Percentiles rank a stretch among this genome's conserved stretches.
These are phyloP conservation scores for Parathielavia appendiculata DNA, from an alignment of 495 filamentous ascomycete genomes.

Conservation along the genomic window DNA sequence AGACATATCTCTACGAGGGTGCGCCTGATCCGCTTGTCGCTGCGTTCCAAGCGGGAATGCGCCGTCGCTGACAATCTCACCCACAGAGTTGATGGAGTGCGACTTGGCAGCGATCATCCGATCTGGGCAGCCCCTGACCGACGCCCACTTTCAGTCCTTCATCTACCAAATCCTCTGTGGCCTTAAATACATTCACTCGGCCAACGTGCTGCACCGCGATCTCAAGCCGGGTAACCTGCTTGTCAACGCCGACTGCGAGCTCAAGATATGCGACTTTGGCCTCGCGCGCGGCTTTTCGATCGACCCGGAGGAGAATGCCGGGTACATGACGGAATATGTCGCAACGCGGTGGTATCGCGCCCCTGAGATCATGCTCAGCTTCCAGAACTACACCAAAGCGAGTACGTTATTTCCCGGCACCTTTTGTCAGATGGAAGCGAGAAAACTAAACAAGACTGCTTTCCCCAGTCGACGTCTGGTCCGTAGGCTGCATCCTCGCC, in stretches of 20 bases:
- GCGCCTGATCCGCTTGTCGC: conserved; percentile 21
- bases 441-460: conserved; percentile 3
- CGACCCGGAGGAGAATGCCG: conserved; percentile 96
- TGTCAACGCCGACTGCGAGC: conserved; percentile 97
- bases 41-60: not conserved
- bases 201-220: conserved; percentile 94
- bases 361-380: conserved; percentile 98
- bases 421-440: not conserved
- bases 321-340: conserved; percentile 99
- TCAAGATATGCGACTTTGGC: conserved; percentile 99
- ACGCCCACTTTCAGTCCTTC: conserved; percentile 93
- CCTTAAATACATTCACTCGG: conserved; percentile 97
- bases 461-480: conserved; percentile 88
- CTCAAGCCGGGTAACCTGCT: conserved; percentile 95
- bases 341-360: conserved; percentile 98
- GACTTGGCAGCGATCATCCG: conserved; percentile 97
- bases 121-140: conserved; percentile 90
- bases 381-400: conserved; percentile 99
- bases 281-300: conserved; percentile 93
- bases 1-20: conserved; percentile 99
- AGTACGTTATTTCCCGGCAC: conserved; percentile 55
- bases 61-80: conserved; percentile 15
- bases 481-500: conserved; percentile 94
- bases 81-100: conserved; percentile 94
- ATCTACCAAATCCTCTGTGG: conserved; percentile 94